Conservation (phyloP, 2,329 filamentous ascomycete genomes). For the Aspergillus ustus region DNA sequence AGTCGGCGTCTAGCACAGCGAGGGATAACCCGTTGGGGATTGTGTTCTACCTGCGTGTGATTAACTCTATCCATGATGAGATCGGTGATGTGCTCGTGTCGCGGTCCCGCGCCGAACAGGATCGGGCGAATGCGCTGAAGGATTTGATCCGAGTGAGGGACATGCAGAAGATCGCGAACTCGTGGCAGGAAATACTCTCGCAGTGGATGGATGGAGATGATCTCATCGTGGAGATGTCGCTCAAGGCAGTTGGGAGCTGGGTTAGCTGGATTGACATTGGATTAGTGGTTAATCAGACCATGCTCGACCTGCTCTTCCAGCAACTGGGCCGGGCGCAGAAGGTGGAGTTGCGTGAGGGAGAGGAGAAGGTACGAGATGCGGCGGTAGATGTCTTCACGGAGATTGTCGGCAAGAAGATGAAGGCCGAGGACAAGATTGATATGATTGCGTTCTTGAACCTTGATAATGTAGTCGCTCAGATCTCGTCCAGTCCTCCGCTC, state of each 20-base stretch:
- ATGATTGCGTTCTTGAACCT: conserved; percentile 92
- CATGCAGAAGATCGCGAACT: conserved; percentile 82
- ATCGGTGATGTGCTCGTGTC: conserved; percentile 91
- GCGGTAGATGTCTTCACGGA: conserved; percentile 95
- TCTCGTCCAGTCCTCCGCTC: conserved; percentile 81
- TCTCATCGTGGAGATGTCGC: conserved; percentile 78
- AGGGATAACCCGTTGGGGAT: conserved; percentile 76
- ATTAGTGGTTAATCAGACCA: conserved; percentile 85
- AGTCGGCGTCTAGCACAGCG: conserved; percentile 58
- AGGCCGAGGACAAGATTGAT: conserved; percentile 86
- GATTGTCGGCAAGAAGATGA: conserved; percentile 98
- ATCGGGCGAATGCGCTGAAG: conserved; percentile 86
- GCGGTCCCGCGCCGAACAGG: conserved; percentile 76
- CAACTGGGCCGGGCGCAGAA: conserved; percentile 77
- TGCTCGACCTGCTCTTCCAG: conserved; percentile 83
- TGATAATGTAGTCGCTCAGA: conserved; percentile 79
- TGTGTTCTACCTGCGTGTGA: conserved; percentile 83
- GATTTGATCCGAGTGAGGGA: conserved; percentile 86
- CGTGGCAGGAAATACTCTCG: conserved; percentile 88
- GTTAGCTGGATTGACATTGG: conserved; percentile 98
- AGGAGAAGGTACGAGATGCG: conserved; percentile 84
- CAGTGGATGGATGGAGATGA: conserved; percentile 75
- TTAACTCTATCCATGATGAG: conserved; percentile 92
- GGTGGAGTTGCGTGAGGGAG: conserved; percentile 64
- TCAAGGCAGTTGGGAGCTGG: conserved; percentile 94